These are phyloP conservation scores for Fusarium coffeatum DNA, from an alignment of 2,329 filamentous ascomycete species.

Conservation along the genomic window DNA sequence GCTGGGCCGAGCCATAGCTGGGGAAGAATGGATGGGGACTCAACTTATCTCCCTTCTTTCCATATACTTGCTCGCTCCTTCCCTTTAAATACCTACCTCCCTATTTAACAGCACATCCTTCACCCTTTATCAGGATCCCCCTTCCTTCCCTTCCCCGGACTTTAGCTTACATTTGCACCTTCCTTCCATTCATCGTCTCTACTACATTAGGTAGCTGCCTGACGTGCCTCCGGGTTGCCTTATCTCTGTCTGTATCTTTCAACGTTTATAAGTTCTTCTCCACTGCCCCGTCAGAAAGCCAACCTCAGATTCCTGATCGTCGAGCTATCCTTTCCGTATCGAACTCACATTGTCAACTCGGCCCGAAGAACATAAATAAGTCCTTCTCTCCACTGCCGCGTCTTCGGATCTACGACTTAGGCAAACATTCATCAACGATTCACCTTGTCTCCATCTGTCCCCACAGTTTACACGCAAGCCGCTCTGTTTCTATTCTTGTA, in stretches of 20 bases:
- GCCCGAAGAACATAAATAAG: conserved; percentile 9
- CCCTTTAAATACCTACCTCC: conserved; percentile 34
- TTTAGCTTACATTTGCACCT: conserved; percentile 3
- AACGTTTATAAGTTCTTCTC: neutral
- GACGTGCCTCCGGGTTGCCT: neutral
- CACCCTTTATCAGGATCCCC: conserved; percentile 27
- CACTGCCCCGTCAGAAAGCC: neutral
- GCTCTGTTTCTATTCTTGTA: conserved; percentile 36
- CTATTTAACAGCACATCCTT: conserved; percentile 9
- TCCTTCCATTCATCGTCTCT: conserved; percentile 11
- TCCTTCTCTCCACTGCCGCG: conserved; percentile 18
- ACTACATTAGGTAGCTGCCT: neutral
- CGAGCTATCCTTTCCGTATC: neutral
- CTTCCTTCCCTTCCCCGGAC: conserved; percentile 32
- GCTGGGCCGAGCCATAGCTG: conserved; percentile 22
- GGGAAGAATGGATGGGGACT: conserved; percentile 11
- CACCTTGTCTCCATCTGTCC: conserved; percentile 38
- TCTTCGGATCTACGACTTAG: conserved; percentile 9
- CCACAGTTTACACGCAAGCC: conserved; percentile 46
- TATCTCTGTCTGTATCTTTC: neutral
- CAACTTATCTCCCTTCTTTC: conserved; percentile 32
- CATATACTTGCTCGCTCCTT: conserved; percentile 13
- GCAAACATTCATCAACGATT: conserved; percentile 25
- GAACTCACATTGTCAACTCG: conserved; percentile 10
- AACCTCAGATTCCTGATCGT: neutral